Conservation (phyloP, 192 early-diverging fungal species). For the Coemansia sp. region DNA sequence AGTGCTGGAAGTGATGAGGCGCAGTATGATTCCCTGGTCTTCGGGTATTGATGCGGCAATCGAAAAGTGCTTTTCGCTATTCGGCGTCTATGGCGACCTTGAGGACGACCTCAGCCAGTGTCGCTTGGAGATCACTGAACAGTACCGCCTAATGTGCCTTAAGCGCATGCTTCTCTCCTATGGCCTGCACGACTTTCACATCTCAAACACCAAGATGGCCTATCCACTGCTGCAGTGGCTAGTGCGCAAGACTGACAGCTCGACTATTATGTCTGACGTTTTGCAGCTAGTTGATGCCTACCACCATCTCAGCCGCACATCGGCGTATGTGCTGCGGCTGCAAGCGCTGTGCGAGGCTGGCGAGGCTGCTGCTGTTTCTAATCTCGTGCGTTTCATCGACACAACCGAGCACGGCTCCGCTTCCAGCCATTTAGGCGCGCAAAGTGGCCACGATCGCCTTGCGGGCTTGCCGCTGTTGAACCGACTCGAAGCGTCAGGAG, state of each 20-base stretch:
- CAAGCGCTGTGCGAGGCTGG: constrained; percentile 58
- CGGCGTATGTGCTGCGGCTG: constrained; percentile 62
- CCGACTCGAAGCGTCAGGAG: neutral
- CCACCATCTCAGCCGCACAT: constrained; percentile 59
- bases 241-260: constrained; percentile 51
- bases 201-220: constrained; percentile 62
- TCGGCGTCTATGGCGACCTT: constrained; percentile 6
- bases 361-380: constrained; percentile 16
- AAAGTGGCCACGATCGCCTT: neutral
- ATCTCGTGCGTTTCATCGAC: constrained; percentile 27
- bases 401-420: constrained; percentile 29
- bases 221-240: constrained; percentile 61
- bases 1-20: constrained; percentile 66
- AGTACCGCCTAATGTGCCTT: constrained; percentile 67
- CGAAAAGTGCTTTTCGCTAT: constrained; percentile 6
- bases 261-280: constrained; percentile 63
- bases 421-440: neutral
- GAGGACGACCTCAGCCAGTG: constrained; percentile 27
- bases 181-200: constrained; percentile 62
- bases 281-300: constrained; percentile 65
- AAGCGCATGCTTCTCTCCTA: constrained; percentile 65
- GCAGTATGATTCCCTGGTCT: constrained; percentile 70
- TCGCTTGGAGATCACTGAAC: constrained; percentile 61
- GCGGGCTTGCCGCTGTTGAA: neutral
- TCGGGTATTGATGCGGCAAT: constrained; percentile 55